A percentile compares a stretch with the other conserved stretches of the same genome.
Conservation (phyloP, 257 asterid genomes). For the Primulina huaijiensis region DNA sequence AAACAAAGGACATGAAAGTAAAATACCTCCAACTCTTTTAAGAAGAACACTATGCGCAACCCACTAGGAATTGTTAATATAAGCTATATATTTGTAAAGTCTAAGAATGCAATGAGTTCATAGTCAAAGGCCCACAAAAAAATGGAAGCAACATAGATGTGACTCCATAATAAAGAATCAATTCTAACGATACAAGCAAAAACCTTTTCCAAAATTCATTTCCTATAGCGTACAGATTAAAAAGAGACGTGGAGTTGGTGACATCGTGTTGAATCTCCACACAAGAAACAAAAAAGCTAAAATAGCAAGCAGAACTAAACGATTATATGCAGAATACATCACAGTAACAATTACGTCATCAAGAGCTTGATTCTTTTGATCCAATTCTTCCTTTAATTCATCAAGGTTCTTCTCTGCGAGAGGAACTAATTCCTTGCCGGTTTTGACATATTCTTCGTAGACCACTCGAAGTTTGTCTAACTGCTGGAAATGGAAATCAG, state of each 20-base stretch:
- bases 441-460: slow-evolving; percentile 79
- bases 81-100: not conserved
- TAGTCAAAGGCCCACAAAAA: not conserved
- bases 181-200: not conserved
- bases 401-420: slow-evolving; percentile 61
- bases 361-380: slow-evolving; percentile 72
- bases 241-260: not conserved
- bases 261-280: not conserved
- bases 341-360: slow-evolving; percentile 68
- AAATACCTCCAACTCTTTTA: not conserved
- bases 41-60: not conserved
- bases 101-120: not conserved
- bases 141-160: not conserved
- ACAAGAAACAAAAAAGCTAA: slow-evolving; percentile 10
- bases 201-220: not conserved
- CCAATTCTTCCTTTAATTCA: slow-evolving; percentile 72
- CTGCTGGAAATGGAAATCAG: slow-evolving; percentile 81
- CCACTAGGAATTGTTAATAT: not conserved
- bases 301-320: slow-evolving; percentile 6
- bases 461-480: slow-evolving; percentile 74
- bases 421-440: slow-evolving; percentile 68
- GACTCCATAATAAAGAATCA: not conserved
- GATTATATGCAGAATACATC: slow-evolving; percentile 22
- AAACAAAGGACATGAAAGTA: too few species aligned
- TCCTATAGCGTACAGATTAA: not conserved